A percentile compares a stretch with the other conserved stretches of the same genome.
Evolutionary conservation across 345 rosid genomes (phyloP).

Genomic region (Cardiospermum halicacabum): DNA sequence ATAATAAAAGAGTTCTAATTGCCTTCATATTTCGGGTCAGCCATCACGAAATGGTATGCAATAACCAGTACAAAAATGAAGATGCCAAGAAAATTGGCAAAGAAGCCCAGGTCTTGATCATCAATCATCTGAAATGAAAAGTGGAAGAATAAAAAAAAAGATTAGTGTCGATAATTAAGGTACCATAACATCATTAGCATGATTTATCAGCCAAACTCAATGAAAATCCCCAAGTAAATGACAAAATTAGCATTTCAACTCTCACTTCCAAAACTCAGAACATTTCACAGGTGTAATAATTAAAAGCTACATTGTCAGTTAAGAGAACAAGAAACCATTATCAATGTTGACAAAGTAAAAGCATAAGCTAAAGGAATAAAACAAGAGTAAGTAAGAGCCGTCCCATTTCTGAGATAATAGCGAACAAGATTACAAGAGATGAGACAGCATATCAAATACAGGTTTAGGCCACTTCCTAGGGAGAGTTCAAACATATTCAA

Average conservation of each 20-base stretch:
- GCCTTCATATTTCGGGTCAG: slow-evolving; percentile 76
- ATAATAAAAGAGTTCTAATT: slow-evolving; percentile 12
- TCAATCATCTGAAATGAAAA: slow-evolving; percentile 63
- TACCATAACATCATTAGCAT: neutral
- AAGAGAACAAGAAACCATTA: neutral
- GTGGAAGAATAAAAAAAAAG: neutral
- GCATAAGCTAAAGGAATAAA: neutral
- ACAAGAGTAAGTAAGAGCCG: neutral
- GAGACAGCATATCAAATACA: neutral
- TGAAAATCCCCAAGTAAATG: neutral
- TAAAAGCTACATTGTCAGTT: neutral
- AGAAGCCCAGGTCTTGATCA: slow-evolving; percentile 68
- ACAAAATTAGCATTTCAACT: neutral
- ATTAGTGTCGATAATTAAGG: neutral
- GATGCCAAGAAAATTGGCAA: slow-evolving; percentile 73
- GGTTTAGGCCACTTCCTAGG: neutral
- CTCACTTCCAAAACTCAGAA: neutral
- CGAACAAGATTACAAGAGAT: neutral
- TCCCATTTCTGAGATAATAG: neutral
- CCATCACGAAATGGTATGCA: slow-evolving; percentile 76
- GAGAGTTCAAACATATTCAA: neutral
- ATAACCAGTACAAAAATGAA: slow-evolving; percentile 70
- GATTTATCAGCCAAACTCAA: neutral
- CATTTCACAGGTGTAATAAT: neutral
- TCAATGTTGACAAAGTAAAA: neutral